These are phyloP conservation scores for Psidium friedrichsthalianum DNA, from an alignment of 345 rosid genomes.

Conservation along the genomic window DNA sequence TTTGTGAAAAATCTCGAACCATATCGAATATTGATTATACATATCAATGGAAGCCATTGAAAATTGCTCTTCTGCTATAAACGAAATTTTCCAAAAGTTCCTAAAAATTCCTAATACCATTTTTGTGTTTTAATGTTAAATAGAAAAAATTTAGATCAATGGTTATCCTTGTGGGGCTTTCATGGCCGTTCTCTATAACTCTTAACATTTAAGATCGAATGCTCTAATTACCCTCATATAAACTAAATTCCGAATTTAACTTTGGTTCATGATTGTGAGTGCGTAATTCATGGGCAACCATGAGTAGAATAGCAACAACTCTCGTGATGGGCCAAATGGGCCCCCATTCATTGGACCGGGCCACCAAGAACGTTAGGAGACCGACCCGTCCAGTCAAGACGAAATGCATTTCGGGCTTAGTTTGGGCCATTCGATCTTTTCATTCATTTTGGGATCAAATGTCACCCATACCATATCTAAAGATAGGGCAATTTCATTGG, in stretches of 20 bases:
- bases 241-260: not conserved
- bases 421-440: not conserved
- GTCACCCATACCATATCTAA: not conserved
- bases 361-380: not conserved
- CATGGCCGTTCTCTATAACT: not conserved
- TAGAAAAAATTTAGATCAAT: not conserved
- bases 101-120: too few species aligned
- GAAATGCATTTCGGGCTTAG: not conserved
- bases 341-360: not conserved
- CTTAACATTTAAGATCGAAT: not conserved
- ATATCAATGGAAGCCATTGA: too few species aligned
- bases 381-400: not conserved
- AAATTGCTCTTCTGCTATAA: too few species aligned
- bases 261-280: not conserved
- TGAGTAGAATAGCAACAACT: not conserved
- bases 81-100: too few species aligned
- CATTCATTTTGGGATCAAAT: not conserved
- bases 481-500: not conserved
- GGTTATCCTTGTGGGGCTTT: not conserved
- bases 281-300: rapidly evolving
- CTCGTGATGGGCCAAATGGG: not conserved
- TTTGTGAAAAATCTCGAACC: too few species aligned
- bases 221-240: not conserved
- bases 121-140: too few species aligned
- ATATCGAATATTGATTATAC: too few species aligned